Evolutionary conservation across 2,329 filamentous ascomycete genomes (phyloP), one percentile per base, ranked within the genome.

Genomic region (Diaporthe sp.): DNA sequence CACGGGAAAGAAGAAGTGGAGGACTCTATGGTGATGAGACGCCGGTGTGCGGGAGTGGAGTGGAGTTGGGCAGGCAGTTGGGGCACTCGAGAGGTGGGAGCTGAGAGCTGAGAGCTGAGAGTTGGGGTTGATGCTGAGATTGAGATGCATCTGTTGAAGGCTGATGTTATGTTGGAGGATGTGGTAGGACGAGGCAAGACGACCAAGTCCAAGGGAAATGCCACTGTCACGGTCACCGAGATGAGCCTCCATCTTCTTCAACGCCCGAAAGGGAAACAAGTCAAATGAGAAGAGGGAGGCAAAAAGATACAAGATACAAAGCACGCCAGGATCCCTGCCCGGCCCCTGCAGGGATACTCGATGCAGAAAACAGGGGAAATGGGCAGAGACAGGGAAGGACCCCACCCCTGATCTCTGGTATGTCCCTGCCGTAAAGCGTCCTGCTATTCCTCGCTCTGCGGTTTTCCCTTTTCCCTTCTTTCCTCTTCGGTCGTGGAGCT

Each of bases 321-420:
- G 3, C 37, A 3, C n/a, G 8, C 17, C 8, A 13, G 15, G 49
- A 31, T 34, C 49, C 65, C 31, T 42, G 49, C n/a, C 6, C 2
- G 0, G 2, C 9, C 0, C 1, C 12, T 20, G 1, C 49, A 55
- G 65, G 65, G 65, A 42, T 70, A 13, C 2, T 42, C 49, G 65
- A 70, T 70, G 65, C 49, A 55, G 13, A 31, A 2, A 17, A 42
- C 65, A 70, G 65, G 65, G 65, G 65, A 53, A 55, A 70, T 42
- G 49, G 47, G 22, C 47, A 53, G 44, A 51, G 34, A 25, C 31
- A 53, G 47, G 65, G 65, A 53, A 28, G 22, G 13, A 53, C 49
- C 65, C 65, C 65, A 39, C 31, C 49, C 12, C 13, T 53, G 65
- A 42, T 28, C n/a, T 53, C 47, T 53, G 0, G 39, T 37, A 12